Base-by-base conservation (phyloP, 75 land plant genomes). In the Cryptomeria japonica region DNA sequence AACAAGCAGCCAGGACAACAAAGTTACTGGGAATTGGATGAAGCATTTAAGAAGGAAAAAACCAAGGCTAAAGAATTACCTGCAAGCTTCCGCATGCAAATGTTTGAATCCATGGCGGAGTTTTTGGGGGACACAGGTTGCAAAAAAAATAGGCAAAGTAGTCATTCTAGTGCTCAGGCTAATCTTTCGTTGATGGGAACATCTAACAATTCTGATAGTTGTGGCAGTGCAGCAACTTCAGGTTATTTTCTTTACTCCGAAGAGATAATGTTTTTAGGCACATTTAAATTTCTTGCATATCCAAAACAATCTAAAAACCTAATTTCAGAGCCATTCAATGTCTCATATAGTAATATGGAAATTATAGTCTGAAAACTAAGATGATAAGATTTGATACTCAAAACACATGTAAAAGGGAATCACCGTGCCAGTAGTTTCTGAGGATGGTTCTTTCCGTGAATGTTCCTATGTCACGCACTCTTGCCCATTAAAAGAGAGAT, bases 61-160 rank as follows among this genome's bases (percentile, higher is more conserved):
- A 89, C 90, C 16, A 89, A 90, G 91, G 89, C 91, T 15, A 90
- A 90, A 86, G 91, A 90, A 75, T 55, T 90, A 16, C 91, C 91
- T 51, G 91, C 91, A 36, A 88, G 90, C n/a, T 90, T 90, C 36
- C 80, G 91, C 36, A 86, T 90, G 32, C 90, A 90, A 85, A 85
- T 90, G 79, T 90, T 88, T 88, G 91, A 90, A 10, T 75, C 89
- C 46, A 90, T 90, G 91, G 85, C 91, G 18, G 91, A 90, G 82
- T 90, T 90, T 53, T 58, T 90, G 82, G 90, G 91, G 84, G 91
- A 90, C 68, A 84, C 84, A n/a, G 49, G 49, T 25, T 44, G 84
- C 84, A 82, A 84, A 49, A 70, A 75, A 16, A 83, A 38, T 1
- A 41, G 88, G 42, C 88, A 64, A 37, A 41, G 87, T 18, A 80